These are phyloP conservation scores for Aspergillus sp. DNA, from an alignment of 2,329 filamentous ascomycete species.

Conservation along the genomic window DNA sequence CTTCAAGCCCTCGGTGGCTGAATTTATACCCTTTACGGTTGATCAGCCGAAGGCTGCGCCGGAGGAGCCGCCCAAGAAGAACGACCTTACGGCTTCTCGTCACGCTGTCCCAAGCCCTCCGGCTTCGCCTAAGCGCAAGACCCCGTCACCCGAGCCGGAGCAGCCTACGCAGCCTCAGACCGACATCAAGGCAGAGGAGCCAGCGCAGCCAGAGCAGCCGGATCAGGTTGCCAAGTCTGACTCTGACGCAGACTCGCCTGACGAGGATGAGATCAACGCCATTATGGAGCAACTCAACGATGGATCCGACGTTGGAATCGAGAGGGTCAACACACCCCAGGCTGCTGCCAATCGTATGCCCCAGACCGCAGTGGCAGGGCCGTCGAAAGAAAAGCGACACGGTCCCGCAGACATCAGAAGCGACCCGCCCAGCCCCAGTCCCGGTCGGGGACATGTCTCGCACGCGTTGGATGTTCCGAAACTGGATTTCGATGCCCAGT, in stretches of 20 bases:
- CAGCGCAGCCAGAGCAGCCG: not conserved
- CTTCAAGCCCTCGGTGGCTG: constrained; percentile 39
- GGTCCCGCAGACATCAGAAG: constrained; percentile 58
- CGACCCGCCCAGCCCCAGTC: constrained; percentile 72
- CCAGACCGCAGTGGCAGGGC: constrained; percentile 43
- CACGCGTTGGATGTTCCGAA: constrained; percentile 48
- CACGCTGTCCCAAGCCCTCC: constrained; percentile 33
- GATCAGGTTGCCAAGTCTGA: constrained; percentile 16
- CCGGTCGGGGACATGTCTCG: constrained; percentile 53
- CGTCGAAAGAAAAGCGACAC: constrained; percentile 55
- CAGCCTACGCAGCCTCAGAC: constrained; percentile 2
- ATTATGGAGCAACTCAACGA: constrained; percentile 84
- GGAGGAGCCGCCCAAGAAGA: constrained; percentile 19
- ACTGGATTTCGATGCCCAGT: constrained; percentile 34
- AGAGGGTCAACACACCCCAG: constrained; percentile 52
- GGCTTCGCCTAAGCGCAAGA: constrained; percentile 20
- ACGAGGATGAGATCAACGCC: constrained; percentile 76
- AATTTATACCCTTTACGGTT: constrained; percentile 25
- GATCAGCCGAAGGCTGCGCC: constrained; percentile 16
- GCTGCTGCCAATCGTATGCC: constrained; percentile 19
- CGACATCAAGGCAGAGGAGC: too few relatives aligned
- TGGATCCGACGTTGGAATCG: constrained; percentile 72
- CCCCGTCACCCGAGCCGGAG: constrained; percentile 11
- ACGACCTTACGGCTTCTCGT: constrained; percentile 36
- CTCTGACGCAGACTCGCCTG: constrained; percentile 33